Conservation (phyloP, 1,284 basidiomycete genomes). For the Rhodotorula sp. region DNA sequence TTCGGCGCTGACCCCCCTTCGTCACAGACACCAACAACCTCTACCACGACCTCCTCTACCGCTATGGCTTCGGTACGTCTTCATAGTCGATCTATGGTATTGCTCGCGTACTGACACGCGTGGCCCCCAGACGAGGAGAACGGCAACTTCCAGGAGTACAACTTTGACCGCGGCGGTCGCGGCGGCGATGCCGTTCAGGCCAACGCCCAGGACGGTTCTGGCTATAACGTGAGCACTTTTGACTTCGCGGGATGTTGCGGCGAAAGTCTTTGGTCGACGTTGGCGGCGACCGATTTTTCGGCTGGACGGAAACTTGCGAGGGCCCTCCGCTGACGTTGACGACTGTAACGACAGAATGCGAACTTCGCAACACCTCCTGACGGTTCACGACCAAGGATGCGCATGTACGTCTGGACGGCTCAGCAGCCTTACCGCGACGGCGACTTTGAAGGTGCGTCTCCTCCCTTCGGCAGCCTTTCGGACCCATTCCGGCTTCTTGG, state of each 20-base stretch:
- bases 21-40: slow-evolving; percentile 66
- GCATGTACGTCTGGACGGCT: slow-evolving; percentile 96
- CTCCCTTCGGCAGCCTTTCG: background rate
- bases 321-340: background rate
- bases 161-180: slow-evolving; percentile 82
- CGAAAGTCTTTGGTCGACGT: slow-evolving; percentile 44
- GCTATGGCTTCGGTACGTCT: slow-evolving; percentile 65
- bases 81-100: background rate
- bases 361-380: slow-evolving; percentile 58
- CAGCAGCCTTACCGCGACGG: slow-evolving; percentile 86
- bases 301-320: background rate
- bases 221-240: slow-evolving; percentile 47
- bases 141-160: slow-evolving; percentile 90
- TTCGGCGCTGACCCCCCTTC: background rate
- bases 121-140: slow-evolving; percentile 61
- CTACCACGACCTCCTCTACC: slow-evolving; percentile 55
- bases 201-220: slow-evolving; percentile 90
- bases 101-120: background rate
- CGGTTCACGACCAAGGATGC: slow-evolving; percentile 58
- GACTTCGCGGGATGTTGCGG: slow-evolving; percentile 40
- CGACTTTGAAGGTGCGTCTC: slow-evolving; percentile 64
- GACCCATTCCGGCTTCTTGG: background rate
- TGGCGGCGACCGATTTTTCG: slow-evolving; percentile 45
- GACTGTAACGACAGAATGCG: slow-evolving; percentile 47
- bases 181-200: slow-evolving; percentile 88